Conservation (phyloP, 148 eudicot genomes). For the Fagopyrum esculentum region DNA sequence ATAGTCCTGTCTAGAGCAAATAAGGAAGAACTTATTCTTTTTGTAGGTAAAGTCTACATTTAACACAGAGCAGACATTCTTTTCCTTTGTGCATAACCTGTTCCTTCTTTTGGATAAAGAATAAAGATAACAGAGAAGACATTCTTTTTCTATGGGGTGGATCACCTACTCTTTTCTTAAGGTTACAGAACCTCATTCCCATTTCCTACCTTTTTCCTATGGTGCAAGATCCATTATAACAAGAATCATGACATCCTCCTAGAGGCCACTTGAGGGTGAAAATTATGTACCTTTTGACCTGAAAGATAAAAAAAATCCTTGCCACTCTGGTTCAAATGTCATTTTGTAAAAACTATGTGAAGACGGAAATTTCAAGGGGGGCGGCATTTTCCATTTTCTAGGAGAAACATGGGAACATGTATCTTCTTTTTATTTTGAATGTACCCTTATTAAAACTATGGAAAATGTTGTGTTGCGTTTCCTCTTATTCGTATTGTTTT, state of each 20-base stretch:
- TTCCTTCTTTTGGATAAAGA: not conserved
- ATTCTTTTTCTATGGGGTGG: not conserved
- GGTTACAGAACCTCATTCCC: not conserved
- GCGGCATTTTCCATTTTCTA: too few relatives aligned
- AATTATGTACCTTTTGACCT: not conserved
- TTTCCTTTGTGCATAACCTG: not conserved
- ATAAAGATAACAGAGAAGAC: not conserved
- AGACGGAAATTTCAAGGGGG: too few relatives aligned
- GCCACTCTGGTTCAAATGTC: not conserved
- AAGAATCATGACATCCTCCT: not conserved
- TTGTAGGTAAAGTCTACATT: not conserved
- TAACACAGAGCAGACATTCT: not conserved
- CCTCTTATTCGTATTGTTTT: too few relatives aligned
- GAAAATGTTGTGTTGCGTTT: too few relatives aligned
- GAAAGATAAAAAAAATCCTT: not conserved
- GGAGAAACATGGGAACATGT: too few relatives aligned
- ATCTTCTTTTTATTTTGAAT: too few relatives aligned
- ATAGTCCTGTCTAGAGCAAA: not conserved
- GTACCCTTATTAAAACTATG: too few relatives aligned
- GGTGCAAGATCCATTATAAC: not conserved
- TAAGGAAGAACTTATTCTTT: not conserved
- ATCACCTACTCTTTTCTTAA: not conserved
- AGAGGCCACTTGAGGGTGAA: conserved; percentile 2
- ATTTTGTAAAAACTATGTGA: not conserved
- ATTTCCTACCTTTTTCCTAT: not conserved